A percentile compares a stretch with the other conserved stretches of the same genome.
These are phyloP conservation scores for Emydomyces testavorans DNA, from an alignment of 2,329 filamentous ascomycete species.

Conservation along the genomic window DNA sequence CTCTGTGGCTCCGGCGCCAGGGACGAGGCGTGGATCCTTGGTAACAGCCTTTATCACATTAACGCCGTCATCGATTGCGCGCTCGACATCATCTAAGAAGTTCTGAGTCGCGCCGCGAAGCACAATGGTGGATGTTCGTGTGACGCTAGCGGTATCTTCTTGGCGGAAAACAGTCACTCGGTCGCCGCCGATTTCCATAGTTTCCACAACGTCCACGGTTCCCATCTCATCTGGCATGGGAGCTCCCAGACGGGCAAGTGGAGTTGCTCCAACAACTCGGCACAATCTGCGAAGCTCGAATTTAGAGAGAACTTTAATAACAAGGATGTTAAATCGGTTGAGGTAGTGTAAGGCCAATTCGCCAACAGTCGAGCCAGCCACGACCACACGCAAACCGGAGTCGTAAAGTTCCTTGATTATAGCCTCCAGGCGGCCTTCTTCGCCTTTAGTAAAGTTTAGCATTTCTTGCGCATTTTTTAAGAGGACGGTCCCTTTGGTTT, in stretches of 20 bases:
- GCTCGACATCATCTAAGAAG: constrained; percentile 92
- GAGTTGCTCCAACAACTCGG: constrained; percentile 90
- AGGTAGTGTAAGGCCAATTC: constrained; percentile 96
- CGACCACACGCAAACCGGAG: constrained; percentile 78
- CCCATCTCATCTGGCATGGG: constrained; percentile 99
- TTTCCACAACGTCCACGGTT: constrained; percentile 86
- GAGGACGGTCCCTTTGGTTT: constrained; percentile 96
- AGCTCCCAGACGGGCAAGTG: constrained; percentile 86
- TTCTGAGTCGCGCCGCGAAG: constrained; percentile 94
- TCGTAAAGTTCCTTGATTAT: constrained; percentile 93
- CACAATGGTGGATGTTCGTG: constrained; percentile 86
- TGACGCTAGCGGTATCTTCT: constrained; percentile 65
- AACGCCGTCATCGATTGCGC: constrained; percentile 93
- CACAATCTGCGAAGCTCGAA: constrained; percentile 92
- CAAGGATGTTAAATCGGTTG: constrained; percentile 89
- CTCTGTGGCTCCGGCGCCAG: constrained; percentile 88
- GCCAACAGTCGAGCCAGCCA: constrained; percentile 86
- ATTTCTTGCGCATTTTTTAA: constrained; percentile 97
- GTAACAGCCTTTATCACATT: constrained; percentile 99
- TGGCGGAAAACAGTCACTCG: constrained; percentile 97
- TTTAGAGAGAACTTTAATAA: constrained; percentile 95
- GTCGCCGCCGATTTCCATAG: constrained; percentile 92
- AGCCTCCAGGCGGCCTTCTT: constrained; percentile 82
- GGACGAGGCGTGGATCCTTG: constrained; percentile 78
- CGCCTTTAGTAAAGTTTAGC: constrained; percentile 95